These are phyloP conservation scores for Gossypium australe DNA, from an alignment of 345 rosid species.

Conservation along the genomic window DNA sequence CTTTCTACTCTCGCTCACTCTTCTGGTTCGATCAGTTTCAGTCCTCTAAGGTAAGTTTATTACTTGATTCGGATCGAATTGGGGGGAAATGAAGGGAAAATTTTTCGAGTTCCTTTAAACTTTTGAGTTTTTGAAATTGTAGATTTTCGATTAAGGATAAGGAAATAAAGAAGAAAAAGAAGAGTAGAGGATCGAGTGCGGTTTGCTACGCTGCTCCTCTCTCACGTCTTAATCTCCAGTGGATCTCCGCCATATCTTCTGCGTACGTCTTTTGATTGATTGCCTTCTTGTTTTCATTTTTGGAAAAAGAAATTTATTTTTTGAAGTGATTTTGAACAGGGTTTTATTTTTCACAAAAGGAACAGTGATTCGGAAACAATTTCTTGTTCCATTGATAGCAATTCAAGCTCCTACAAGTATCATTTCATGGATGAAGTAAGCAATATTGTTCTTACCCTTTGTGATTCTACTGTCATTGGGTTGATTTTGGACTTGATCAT, in stretches of 20 bases:
- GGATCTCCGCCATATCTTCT: constrained; percentile 66
- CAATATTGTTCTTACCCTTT: not conserved
- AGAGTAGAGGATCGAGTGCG: constrained; percentile 43
- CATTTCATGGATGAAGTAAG: constrained; percentile 84
- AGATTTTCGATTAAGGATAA: constrained; percentile 38
- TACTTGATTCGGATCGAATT: not conserved
- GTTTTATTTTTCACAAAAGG: constrained; percentile 69
- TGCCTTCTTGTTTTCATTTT: not conserved
- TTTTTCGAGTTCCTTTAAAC: not conserved
- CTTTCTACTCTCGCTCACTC: constrained; percentile 8
- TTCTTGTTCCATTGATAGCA: constrained; percentile 75
- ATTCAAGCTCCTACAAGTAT: constrained; percentile 63
- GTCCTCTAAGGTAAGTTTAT: constrained; percentile 48
- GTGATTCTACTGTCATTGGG: not conserved
- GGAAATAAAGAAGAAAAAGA: constrained; percentile 30
- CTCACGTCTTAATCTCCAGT: constrained; percentile 50
- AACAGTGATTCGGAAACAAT: constrained; percentile 62
- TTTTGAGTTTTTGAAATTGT: constrained; percentile 4
- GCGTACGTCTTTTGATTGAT: constrained; percentile 32
- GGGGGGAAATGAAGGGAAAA: not conserved
- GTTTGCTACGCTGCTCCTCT: constrained; percentile 63
- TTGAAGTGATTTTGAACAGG: constrained; percentile 27
- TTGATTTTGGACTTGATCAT: no score
- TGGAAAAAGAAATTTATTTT: not conserved
- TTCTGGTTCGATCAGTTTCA: constrained; percentile 33